These are phyloP conservation scores for Trichosanthes cucumerina DNA, from an alignment of 306 rosid genomes.

Conservation along the genomic window DNA sequence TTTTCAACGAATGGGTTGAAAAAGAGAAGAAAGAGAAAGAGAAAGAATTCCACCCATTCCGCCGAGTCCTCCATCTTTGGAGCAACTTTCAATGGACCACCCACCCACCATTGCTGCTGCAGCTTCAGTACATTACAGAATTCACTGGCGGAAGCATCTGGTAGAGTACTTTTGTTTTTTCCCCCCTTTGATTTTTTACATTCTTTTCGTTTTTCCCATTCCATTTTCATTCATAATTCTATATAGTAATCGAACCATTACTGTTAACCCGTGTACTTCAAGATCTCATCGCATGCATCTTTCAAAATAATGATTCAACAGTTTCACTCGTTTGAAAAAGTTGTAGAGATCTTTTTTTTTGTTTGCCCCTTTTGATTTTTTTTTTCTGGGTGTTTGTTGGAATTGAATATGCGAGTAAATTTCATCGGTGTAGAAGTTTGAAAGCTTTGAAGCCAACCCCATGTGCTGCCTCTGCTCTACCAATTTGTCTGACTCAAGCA, in stretches of 20 bases:
- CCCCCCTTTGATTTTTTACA: neutral
- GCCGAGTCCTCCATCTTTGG: conserved; percentile 3
- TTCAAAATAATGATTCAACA: neutral
- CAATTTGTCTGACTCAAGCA: conserved; percentile 15
- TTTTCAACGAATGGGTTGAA: neutral
- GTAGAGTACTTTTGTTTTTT: neutral
- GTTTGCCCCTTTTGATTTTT: neutral
- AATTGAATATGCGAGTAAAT: neutral
- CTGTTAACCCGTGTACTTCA: neutral
- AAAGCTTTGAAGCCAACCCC: conserved; percentile 18
- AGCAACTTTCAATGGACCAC: conserved; percentile 8
- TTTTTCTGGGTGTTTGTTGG: neutral
- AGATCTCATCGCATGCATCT: neutral
- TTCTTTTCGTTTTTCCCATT: neutral
- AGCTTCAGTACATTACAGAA: neutral
- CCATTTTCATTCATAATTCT: neutral
- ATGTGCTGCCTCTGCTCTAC: conserved; percentile 35
- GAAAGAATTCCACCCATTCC: neutral
- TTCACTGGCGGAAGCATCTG: neutral
- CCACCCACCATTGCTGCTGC: neutral
- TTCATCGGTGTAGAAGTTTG: conserved; percentile 8
- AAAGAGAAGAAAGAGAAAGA: neutral
- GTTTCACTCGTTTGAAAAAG: neutral
- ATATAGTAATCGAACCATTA: neutral
- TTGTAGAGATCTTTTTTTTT: neutral